Evolutionary conservation across 371 early-diverging fungal species (phyloP), one percentile per base, ranked within the genome.

Genomic region (Mucor irregularis): DNA sequence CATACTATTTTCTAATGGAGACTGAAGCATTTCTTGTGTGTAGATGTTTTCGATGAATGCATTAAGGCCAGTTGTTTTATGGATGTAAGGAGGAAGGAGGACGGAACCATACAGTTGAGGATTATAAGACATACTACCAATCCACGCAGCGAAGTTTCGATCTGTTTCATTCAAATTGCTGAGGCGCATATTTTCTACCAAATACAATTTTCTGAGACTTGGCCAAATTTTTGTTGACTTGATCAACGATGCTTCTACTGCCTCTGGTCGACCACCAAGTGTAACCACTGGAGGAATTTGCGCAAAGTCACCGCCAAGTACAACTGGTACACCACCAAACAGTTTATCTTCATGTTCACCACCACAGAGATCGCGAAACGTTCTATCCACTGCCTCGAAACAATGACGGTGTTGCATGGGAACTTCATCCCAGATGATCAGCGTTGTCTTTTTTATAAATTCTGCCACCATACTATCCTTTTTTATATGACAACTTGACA

Each of bases 381-480:
- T 29, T 21, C 40, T 2, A 24, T 56, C 56, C 17, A 56, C 38
- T 10, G 56, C 48, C 39, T 56, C 56, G 25, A 56, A 56, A 8
- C 40, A 56, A 30, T 30, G n/a, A 2, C 24, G 30, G n/a, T 56
- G 34, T 24, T 48, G 39, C 56, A 56, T 56, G 0, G 33, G 56
- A 19, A 48, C 49, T 38, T 56, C 49, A 40, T 48, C 56, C 49
- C 56, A 48, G 10, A 56, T 48, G 5, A 56, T 48, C 17, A 56
- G 28, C 4, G 30, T 8, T 17, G 46, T 22, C 2, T n/a, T 26
- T 22, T 37, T 4, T 28, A 54, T 14, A 34, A 45, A 25, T 17
- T 46, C 37, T 26, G 34, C 55, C 11, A 48, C 28, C 3, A 48
- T 17, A 24, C 38, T 17, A 0, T 42, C 33, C 24, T 53, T 43